Base-by-base conservation (phyloP, 345 rosid genomes). In the Kernera saxatilis region DNA sequence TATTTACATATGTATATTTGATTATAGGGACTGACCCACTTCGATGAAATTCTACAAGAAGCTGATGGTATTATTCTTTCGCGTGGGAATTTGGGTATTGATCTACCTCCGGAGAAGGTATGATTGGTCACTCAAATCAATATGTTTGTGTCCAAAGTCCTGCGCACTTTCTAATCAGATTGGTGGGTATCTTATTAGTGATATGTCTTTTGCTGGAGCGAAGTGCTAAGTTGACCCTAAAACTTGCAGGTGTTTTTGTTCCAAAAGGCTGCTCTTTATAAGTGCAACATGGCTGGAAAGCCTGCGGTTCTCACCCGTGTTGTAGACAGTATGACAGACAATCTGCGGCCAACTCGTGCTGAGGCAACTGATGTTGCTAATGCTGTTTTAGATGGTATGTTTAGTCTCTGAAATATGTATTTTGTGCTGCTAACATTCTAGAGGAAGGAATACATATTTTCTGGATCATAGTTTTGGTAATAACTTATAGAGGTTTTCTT, bases 291-390 rank as follows among this genome's bases (percentile, higher is more conserved):
- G 98, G 88, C 89, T 59, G 98, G 98, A 68, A 90, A 93, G 84
- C 96, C 98, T 67, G 96, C 98, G 1, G 97, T 93, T 52, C 84
- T 87, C 61, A 93, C 98, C 60, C 98, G 98, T 76, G 97, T 93
- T 68, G 98, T 93, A 61, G 97, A 93, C 84, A 90, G 96, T 79
- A 93, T 93, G 98, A 93, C 97, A 37, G 91, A 82, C 80, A 93
- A 93, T 78, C 80, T 93, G 73, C 80, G 97, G 54, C 98, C 96
- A 74, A 91, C 97, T 73, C 97, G 97, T 80, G 98, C 98, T 12
- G 97, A 93, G 76, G 97, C 98, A 64, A 93, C 98, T 74, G 97
- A 93, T 83, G 98, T 93, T 74, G 98, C 98, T 44, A 93, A 93
- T 83, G 98, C 98, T 69, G 98, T 93, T 41, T 80, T 93, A 64